Conservation (phyloP, 371 early-diverging fungal species). For the Mucor plumbeus region DNA sequence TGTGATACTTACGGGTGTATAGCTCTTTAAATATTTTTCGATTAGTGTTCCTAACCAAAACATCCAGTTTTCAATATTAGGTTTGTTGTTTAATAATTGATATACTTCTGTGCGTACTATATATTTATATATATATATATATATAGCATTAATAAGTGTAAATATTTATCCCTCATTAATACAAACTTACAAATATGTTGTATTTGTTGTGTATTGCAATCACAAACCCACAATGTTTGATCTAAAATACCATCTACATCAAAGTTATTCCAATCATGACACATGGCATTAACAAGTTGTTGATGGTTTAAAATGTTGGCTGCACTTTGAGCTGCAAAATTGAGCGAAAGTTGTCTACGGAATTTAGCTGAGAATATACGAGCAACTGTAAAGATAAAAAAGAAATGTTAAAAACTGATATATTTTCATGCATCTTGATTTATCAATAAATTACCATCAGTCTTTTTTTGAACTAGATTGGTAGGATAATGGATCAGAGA, state of each 20-base stretch:
- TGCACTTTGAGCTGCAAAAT: constrained; percentile 57
- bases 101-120: constrained; percentile 20
- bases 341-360: constrained; percentile 57
- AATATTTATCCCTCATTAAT: background rate
- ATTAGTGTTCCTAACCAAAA: constrained; percentile 48
- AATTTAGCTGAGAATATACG: constrained; percentile 57
- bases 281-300: constrained; percentile 41
- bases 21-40: constrained; percentile 37
- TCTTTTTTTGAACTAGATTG: constrained; percentile 37
- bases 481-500: constrained; percentile 38
- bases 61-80: constrained; percentile 53
- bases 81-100: constrained; percentile 34
- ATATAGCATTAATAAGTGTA: too few species aligned
- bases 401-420: background rate
- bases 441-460: constrained; percentile 30
- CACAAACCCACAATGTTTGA: constrained; percentile 61
- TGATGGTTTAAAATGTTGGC: constrained; percentile 40
- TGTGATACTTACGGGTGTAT: constrained; percentile 21
- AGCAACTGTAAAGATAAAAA: constrained; percentile 40
- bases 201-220: constrained; percentile 49
- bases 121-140: too few species aligned
- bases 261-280: constrained; percentile 53
- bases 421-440: background rate
- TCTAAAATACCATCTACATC: constrained; percentile 57
- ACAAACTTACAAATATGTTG: constrained; percentile 38